A percentile compares a stretch with the other conserved stretches of the same genome.
Conservation (phyloP, 768 basidiomycete genomes). For the Strobilomyces dryophilus region DNA sequence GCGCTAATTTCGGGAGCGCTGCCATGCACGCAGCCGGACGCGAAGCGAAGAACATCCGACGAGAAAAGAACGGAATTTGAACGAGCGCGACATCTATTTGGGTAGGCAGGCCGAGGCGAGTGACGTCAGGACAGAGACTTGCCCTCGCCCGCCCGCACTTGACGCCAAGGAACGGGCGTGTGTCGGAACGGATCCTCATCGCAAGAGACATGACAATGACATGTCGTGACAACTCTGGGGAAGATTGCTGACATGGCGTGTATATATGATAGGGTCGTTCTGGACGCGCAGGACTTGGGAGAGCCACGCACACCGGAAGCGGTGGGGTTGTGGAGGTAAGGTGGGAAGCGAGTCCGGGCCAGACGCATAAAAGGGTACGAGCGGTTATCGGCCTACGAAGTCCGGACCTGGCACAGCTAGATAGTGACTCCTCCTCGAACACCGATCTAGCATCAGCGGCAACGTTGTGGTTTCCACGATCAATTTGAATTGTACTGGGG, state of each 20-base stretch:
- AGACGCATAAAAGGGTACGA: background rate
- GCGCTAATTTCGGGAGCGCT: background rate
- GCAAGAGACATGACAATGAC: background rate
- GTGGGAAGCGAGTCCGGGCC: background rate
- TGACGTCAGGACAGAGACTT: slow-evolving; percentile 7
- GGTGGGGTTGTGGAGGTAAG: background rate
- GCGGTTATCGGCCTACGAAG: background rate
- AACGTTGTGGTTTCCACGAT: slow-evolving; percentile 15
- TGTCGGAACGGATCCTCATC: slow-evolving; percentile 11
- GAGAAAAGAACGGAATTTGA: background rate
- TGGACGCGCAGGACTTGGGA: background rate
- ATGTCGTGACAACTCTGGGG: background rate
- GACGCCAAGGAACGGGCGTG: background rate
- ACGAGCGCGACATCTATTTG: background rate
- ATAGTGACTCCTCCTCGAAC: background rate
- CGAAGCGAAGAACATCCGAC: background rate
- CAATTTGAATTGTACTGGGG: slow-evolving; percentile 1
- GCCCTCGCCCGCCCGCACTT: background rate
- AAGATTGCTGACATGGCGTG: no score
- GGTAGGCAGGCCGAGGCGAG: background rate
- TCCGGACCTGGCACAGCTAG: background rate
- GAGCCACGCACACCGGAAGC: background rate
- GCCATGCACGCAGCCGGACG: background rate
- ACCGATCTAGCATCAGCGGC: background rate
- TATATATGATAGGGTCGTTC: no score